Base-by-base conservation (phyloP, 345 rosid genomes). In the Brassica juncea region DNA sequence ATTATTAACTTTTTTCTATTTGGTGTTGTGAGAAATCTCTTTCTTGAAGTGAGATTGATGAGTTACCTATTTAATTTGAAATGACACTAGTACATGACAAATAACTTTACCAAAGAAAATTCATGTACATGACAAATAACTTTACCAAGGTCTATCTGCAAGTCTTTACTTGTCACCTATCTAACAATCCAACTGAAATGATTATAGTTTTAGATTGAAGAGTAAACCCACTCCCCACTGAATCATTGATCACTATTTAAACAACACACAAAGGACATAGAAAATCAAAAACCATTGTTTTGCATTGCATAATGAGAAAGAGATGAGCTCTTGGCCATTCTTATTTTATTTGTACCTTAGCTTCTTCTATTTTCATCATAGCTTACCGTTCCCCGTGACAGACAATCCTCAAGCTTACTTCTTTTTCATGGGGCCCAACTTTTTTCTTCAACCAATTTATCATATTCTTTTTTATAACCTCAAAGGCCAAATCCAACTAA, bases 371-470 rank as follows among this genome's bases (percentile, higher is more conserved):
- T 14, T 16, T 34, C 31, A 2, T 37, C 70, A 55, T 58, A 28
- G 63, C 47, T 39, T 44, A 28, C 49, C 5, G 25, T 80, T 49
- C 37, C 69, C 78, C 82, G 82, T 80, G 82, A 73, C 78, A 49
- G 35, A 80, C 72, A 80, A 63, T 52, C 70, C 74, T 35, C 66
- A 74, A 69, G 55, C 49, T 19, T 37, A 5, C 32, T 67, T 73
- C 58, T 14, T 68, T 68, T 68, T 79, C 79, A 23, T 62, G 71
- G 58, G 82, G 6, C 52, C 82, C 71, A 52, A 61, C 27, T 21
- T 1, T 21, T 11, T 66, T 30, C 5, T 39, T 23, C 35, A 77
- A 70, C 67, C 72, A 63, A 4, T 27, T 3, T 34, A 57, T 12
- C 27, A 12, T 5, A 54, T 5, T 5, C 31, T 19, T 35, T 52